phyloP scores from a whole-genome alignment of 805 yeast genomes.

The Kuraishia piskuri region DNA sequence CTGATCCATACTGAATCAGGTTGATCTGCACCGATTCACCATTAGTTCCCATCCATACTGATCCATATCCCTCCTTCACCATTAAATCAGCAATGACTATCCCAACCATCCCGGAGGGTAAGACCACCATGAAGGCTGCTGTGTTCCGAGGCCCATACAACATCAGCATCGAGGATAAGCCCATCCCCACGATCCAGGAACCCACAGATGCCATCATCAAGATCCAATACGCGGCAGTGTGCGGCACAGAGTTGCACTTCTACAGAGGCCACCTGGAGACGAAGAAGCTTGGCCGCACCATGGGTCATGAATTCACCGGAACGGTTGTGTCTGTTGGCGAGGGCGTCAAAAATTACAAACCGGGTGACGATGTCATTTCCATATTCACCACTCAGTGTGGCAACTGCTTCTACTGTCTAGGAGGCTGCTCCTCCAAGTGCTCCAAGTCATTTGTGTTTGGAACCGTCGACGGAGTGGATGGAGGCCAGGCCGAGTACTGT shows the following conservation, averaged over 20 bases:
- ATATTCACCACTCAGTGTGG: conserved; percentile 53
- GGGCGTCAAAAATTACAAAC: conserved; percentile 20
- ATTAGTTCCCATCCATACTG: too few relatives aligned
- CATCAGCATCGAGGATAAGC: conserved; percentile 28
- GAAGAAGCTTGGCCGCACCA: conserved; percentile 27
- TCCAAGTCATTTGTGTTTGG: conserved; percentile 49
- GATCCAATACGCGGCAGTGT: conserved; percentile 38
- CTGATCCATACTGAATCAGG: too few relatives aligned
- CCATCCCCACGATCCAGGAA: conserved; percentile 28
- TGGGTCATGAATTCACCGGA: conserved; percentile 45
- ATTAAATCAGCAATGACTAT: conserved; percentile 23
- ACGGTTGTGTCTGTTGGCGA: conserved; percentile 30
- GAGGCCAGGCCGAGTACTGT: conserved; percentile 57
- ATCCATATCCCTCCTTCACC: too few relatives aligned
- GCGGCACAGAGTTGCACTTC: conserved; percentile 49
- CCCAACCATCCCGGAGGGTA: conserved; percentile 18
- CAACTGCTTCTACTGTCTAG: conserved; percentile 46
- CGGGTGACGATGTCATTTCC: conserved; percentile 39
- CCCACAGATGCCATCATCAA: conserved; percentile 38
- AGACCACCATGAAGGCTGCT: conserved; percentile 36
- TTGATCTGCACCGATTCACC: too few relatives aligned
- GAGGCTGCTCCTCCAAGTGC: conserved; percentile 49
- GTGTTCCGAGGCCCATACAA: conserved; percentile 36
- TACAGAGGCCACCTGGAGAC: conserved; percentile 42
- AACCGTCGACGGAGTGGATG: conserved; percentile 39